These are phyloP conservation scores for Harrya chromipes DNA, from an alignment of 768 basidiomycete genomes.

Conservation along the genomic window DNA sequence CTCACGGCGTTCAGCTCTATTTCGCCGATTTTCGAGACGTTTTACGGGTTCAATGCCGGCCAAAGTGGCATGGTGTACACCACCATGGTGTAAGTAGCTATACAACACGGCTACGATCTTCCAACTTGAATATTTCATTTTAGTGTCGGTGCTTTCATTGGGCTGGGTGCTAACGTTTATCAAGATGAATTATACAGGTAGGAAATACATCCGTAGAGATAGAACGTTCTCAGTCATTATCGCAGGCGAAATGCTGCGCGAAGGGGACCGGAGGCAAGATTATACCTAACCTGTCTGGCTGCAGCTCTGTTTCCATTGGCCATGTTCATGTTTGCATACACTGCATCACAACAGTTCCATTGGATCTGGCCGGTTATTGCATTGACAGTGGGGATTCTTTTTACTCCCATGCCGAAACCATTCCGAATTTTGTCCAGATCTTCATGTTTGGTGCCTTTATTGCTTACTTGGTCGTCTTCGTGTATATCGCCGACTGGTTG, in stretches of 20 bases:
- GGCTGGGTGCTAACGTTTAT: slow-evolving; percentile 40
- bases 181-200: slow-evolving; percentile 49
- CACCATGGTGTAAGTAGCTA: slow-evolving; percentile 46
- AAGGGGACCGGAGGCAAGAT: slow-evolving; percentile 51
- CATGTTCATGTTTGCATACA: slow-evolving; percentile 74
- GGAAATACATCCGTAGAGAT: neutral
- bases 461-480: slow-evolving; percentile 54
- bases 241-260: slow-evolving; percentile 26
- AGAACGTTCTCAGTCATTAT: slow-evolving; percentile 23
- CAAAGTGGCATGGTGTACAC: slow-evolving; percentile 58
- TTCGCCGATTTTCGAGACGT: slow-evolving; percentile 47
- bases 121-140: neutral
- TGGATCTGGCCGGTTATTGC: slow-evolving; percentile 50
- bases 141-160: slow-evolving; percentile 52
- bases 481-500: slow-evolving; percentile 60
- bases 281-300: slow-evolving; percentile 53
- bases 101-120: neutral
- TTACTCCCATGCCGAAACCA: neutral
- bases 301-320: slow-evolving; percentile 50
- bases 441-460: slow-evolving; percentile 50
- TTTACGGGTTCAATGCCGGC: slow-evolving; percentile 62
- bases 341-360: slow-evolving; percentile 47
- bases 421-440: slow-evolving; percentile 30
- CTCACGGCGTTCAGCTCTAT: slow-evolving; percentile 43
- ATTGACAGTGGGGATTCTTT: slow-evolving; percentile 5